Percentiles rank a stretch among this genome's conserved stretches.
phyloP scores from a whole-genome alignment of 2,329 filamentous ascomycete species.

The Ustilaginoidea virens region DNA sequence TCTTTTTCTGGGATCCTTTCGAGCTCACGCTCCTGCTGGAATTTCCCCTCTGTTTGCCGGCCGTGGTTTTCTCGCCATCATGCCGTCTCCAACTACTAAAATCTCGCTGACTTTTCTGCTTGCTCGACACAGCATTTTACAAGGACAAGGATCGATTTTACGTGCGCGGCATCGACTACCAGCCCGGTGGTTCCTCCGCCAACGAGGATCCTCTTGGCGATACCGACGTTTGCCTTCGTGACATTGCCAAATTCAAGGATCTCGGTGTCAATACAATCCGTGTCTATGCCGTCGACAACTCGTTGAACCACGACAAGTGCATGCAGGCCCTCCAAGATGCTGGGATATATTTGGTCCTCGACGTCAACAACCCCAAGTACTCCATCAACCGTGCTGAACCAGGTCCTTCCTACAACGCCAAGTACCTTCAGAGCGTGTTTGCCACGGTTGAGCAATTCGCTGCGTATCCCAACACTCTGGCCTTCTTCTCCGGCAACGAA shows the following conservation, averaged over 20 bases:
- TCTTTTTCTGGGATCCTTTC: too few species aligned
- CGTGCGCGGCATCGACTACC: constrained; percentile 45
- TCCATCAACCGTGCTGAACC: constrained; percentile 68
- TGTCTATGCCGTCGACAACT: constrained; percentile 88
- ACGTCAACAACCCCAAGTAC: constrained; percentile 82
- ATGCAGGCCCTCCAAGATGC: constrained; percentile 69
- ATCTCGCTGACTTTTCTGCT: too few species aligned
- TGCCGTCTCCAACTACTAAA: too few species aligned
- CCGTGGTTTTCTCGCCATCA: too few species aligned
- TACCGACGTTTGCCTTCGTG: constrained; percentile 53
- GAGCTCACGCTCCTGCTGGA: too few species aligned
- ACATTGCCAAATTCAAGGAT: constrained; percentile 68
- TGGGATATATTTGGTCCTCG: constrained; percentile 82
- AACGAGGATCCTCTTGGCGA: constrained; percentile 65
- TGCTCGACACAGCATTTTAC: constrained; percentile 43
- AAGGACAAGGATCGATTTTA: constrained; percentile 38
- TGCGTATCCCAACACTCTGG: constrained; percentile 72
- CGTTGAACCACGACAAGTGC: constrained; percentile 63
- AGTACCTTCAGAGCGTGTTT: constrained; percentile 73
- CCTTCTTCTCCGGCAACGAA: constrained; percentile 74
- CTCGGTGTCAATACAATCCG: constrained; percentile 83
- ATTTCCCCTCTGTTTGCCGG: too few species aligned
- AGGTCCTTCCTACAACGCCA: constrained; percentile 71
- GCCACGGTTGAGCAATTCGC: constrained; percentile 75
- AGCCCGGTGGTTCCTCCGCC: constrained; percentile 42